Evolutionary conservation across 2,329 filamentous ascomycete species (phyloP).

Genomic region (Pseudogymnoascus sp.): DNA sequence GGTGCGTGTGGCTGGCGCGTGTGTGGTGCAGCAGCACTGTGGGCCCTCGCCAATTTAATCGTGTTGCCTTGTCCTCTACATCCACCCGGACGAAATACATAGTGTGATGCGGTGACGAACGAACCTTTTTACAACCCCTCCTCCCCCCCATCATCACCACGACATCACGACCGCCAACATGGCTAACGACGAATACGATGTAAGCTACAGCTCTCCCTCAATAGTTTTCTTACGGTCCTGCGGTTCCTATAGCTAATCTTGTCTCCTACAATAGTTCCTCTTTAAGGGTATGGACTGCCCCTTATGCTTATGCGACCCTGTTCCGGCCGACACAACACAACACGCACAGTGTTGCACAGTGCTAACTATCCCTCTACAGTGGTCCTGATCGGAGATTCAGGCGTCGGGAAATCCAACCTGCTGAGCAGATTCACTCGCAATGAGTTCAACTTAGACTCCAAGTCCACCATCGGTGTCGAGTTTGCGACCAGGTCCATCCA

Average conservation of each 20-base stretch:
- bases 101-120: conserved; percentile 6
- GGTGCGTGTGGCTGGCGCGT: conserved; percentile 24
- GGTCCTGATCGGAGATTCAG: conserved; percentile 97
- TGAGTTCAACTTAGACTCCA: conserved; percentile 99
- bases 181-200: conserved; percentile 99
- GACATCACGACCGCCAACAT: conserved; percentile 47
- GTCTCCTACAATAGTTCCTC: conserved; percentile 62
- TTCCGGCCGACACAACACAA: conserved; percentile 3
- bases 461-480: conserved; percentile 99
- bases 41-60: conserved; percentile 8
- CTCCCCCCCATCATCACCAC: conserved; percentile 17
- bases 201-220: conserved; percentile 43
- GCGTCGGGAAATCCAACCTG: conserved; percentile 99
- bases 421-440: conserved; percentile 99
- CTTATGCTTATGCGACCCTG: conserved; percentile 11
- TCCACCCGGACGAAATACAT: conserved; percentile 10
- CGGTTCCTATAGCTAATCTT: conserved; percentile 30
- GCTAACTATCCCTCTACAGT: conserved; percentile 46
- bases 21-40: conserved; percentile 18
- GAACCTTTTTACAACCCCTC: conserved; percentile 12
- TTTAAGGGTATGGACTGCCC: conserved; percentile 61
- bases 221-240: conserved; percentile 22
- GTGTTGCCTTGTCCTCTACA: conserved; percentile 14
- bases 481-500: conserved; percentile 98
- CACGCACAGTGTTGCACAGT: conserved; percentile 24